Conservation (phyloP, 305 asterid genomes). For the Fraxinus sp. region DNA sequence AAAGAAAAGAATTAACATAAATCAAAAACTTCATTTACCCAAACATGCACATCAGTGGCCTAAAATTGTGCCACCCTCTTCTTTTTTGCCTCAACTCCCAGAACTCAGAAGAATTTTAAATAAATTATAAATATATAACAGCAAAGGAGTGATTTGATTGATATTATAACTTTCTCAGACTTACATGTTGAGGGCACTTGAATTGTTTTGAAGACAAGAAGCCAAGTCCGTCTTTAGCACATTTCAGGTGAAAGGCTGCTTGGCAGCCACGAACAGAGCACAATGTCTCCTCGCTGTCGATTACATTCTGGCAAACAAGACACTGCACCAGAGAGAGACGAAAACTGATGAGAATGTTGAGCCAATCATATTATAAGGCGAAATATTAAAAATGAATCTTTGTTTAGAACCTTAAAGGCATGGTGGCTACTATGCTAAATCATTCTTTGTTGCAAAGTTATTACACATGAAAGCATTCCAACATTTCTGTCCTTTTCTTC, state of each 20-base stretch:
- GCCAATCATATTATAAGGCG: background rate
- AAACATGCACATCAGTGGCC: slow-evolving; percentile 2
- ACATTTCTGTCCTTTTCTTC: background rate
- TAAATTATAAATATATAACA: background rate
- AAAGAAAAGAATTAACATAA: background rate
- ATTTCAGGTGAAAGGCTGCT: slow-evolving; percentile 58
- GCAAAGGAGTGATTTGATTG: background rate
- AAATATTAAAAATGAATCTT: background rate
- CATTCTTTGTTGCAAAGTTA: background rate
- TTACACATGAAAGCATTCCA: background rate
- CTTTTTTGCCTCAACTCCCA: background rate
- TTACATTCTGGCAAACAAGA: slow-evolving; percentile 54
- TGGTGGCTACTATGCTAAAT: background rate
- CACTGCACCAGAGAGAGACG: slow-evolving; percentile 60
- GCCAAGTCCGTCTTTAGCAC: slow-evolving; percentile 53
- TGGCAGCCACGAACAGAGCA: slow-evolving; percentile 72
- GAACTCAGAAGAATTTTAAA: background rate
- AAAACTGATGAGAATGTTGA: slow-evolving; percentile 16
- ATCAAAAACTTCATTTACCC: background rate
- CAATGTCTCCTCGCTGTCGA: slow-evolving; percentile 46
- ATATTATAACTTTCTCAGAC: slow-evolving; percentile 25
- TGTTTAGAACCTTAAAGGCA: background rate
- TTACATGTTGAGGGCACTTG: slow-evolving; percentile 95
- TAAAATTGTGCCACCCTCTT: background rate
- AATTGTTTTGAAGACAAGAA: slow-evolving; percentile 59